Base-by-base conservation (phyloP, 2,329 filamentous ascomycete genomes). In the Cryoendolithus antarcticus region DNA sequence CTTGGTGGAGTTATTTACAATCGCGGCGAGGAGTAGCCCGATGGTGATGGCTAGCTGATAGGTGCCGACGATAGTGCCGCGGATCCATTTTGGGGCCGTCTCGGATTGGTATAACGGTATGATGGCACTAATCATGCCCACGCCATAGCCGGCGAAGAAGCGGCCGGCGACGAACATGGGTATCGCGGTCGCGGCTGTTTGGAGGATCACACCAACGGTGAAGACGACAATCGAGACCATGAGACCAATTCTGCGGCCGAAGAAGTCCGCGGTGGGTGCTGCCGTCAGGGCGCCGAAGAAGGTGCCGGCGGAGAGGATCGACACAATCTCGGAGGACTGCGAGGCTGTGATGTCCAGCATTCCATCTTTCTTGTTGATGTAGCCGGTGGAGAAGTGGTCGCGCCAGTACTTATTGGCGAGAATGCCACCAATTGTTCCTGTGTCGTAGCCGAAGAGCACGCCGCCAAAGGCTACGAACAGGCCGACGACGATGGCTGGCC, bases 21-120 rank as follows among this genome's bases (percentile, higher is more conserved):
- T 65, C 6, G 78, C 75, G 6, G 81, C 78, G 9, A 75, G 62
- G 13, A 85, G 64, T 4, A 88, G 66, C 31, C 82, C 82, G 31
- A 79, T 61, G 1, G 82, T 86, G 54, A 86, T 86, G 34, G 80
- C 82, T 21, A 85, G 66, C 61, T 88, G 80, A 58, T 86, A 86
- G 37, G 76, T 74, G 55, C 80, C 83, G 39, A 86, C 80, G 6
- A 86, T 69, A 2, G 78, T 76, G 48, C 82, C 82, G 59, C 82
- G 71, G 53, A 88, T 83, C 81, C 82, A 86, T 65, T 85, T 85
- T 2, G 82, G 82, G 0, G 81, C 77, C 67, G 84, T 86, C 62
- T 86, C 82, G 2, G 81, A 86, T 59, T 86, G 82, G 57, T 86
- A 88, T 6, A 88, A 64, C 11, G 82, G 82, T 30, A 86, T 59